These are phyloP conservation scores for Lentinula raphanica DNA, from an alignment of 768 basidiomycete species.

Conservation along the genomic window DNA sequence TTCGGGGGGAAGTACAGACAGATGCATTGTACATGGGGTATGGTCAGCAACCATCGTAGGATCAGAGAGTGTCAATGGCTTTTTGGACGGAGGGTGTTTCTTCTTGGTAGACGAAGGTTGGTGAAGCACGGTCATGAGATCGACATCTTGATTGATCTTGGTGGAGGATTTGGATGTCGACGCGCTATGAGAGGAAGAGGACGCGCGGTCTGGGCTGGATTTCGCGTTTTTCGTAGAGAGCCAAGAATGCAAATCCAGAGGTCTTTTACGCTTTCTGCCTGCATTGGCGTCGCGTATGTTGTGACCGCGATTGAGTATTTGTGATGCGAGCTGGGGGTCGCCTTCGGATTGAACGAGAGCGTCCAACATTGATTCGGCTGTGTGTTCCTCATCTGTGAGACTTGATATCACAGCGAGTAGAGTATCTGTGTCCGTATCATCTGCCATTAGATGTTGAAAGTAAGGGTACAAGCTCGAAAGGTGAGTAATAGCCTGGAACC, in stretches of 20 bases:
- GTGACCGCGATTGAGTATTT: constrained; percentile 23
- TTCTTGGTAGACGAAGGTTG: too few species aligned
- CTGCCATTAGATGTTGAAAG: background rate
- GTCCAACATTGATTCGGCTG: constrained; percentile 46
- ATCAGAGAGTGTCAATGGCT: constrained; percentile 58
- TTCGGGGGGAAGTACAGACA: constrained; percentile 63
- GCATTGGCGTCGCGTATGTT: constrained; percentile 5
- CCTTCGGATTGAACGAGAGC: constrained; percentile 54
- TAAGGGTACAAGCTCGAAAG: background rate
- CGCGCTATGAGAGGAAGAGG: background rate
- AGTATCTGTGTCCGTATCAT: constrained; percentile 53
- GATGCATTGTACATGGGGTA: constrained; percentile 72
- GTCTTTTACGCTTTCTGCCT: constrained; percentile 42
- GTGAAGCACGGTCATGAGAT: constrained; percentile 55
- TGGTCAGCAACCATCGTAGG: constrained; percentile 62
- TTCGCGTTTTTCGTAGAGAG: constrained; percentile 21
- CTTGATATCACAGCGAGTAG: constrained; percentile 66
- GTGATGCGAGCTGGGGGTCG: constrained; percentile 48
- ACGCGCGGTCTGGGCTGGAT: background rate
- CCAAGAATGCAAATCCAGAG: constrained; percentile 50
- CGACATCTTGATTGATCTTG: constrained; percentile 18
- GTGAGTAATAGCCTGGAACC: too few species aligned
- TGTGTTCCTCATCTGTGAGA: constrained; percentile 34
- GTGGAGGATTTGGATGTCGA: background rate
- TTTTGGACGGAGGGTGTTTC: constrained; percentile 29